Conservation (phyloP, 176 grass and related monocot species). For the Stipa capillata region DNA sequence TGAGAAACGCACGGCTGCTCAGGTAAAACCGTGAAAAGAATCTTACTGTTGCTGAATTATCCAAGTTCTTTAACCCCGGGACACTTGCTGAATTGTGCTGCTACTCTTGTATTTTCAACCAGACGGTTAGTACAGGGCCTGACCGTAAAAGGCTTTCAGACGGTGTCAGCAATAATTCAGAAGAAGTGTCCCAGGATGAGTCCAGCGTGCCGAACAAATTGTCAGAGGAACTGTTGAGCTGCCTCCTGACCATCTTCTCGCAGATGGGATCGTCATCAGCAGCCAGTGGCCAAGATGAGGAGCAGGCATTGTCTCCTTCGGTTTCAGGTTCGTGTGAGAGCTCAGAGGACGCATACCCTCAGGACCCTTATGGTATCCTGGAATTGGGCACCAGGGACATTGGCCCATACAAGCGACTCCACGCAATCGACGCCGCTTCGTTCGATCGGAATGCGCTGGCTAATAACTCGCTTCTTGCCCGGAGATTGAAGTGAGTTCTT, state of each 20-base stretch:
- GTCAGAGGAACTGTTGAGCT: constrained; percentile 83
- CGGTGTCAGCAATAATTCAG: constrained; percentile 22
- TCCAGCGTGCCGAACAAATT: constrained; percentile 60
- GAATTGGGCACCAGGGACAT: constrained; percentile 70
- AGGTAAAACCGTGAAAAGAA: constrained; percentile 27
- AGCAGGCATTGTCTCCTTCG: constrained; percentile 42
- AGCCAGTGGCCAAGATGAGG: constrained; percentile 29
- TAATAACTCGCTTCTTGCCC: constrained; percentile 31
- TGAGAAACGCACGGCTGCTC: constrained; percentile 38
- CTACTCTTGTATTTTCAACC: not conserved
- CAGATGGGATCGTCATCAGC: constrained; percentile 20
- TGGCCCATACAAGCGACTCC: constrained; percentile 66
- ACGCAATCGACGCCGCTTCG: constrained; percentile 41
- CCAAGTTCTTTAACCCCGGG: not conserved
- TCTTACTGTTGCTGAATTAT: not conserved
- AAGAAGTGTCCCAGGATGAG: constrained; percentile 18
- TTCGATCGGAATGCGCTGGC: constrained; percentile 39
- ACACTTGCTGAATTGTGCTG: not conserved
- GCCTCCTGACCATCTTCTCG: constrained; percentile 73
- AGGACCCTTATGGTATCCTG: constrained; percentile 73
- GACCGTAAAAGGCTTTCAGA: constrained; percentile 35
- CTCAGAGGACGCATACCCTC: constrained; percentile 44
- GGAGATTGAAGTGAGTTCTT: constrained; percentile 70
- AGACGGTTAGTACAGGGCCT: constrained; percentile 27
- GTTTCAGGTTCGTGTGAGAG: constrained; percentile 52